Conservation (phyloP, 176 grass and related monocot genomes). For the Panicum miliaceum region DNA sequence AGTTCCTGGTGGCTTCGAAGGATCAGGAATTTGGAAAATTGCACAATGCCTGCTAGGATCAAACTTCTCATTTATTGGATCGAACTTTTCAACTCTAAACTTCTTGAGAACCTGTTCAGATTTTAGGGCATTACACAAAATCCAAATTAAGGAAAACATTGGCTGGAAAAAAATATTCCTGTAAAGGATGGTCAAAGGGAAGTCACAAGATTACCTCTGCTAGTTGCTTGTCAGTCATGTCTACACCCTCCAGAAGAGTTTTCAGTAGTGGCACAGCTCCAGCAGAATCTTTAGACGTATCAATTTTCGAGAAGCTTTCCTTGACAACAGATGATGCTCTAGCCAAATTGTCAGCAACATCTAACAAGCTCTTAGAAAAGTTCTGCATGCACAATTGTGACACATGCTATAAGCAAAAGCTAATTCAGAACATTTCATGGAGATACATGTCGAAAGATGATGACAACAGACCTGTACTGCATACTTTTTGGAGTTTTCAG, state of each 20-base stretch:
- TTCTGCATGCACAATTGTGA: slow-evolving; percentile 41
- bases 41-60: slow-evolving; percentile 66
- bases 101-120: slow-evolving; percentile 68
- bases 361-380: slow-evolving; percentile 72
- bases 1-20: slow-evolving; percentile 55
- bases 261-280: slow-evolving; percentile 67
- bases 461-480: slow-evolving; percentile 59
- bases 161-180: not conserved
- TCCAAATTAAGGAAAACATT: not conserved
- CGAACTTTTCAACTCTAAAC: slow-evolving; percentile 71
- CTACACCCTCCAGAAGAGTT: slow-evolving; percentile 72
- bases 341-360: slow-evolving; percentile 73
- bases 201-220: slow-evolving; percentile 50
- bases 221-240: slow-evolving; percentile 88
- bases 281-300: slow-evolving; percentile 64
- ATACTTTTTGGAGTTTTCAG: slow-evolving; percentile 76
- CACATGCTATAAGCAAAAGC: slow-evolving; percentile 4
- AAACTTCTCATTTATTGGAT: slow-evolving; percentile 65
- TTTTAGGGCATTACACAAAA: slow-evolving; percentile 11
- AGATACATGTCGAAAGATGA: slow-evolving; percentile 5
- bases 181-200: not conserved
- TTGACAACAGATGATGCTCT: slow-evolving; percentile 71
- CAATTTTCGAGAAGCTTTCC: slow-evolving; percentile 71
- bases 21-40: slow-evolving; percentile 65
- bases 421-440: slow-evolving; percentile 1